Base-by-base conservation (phyloP, 257 asterid genomes). In the Solanum tacnaense region DNA sequence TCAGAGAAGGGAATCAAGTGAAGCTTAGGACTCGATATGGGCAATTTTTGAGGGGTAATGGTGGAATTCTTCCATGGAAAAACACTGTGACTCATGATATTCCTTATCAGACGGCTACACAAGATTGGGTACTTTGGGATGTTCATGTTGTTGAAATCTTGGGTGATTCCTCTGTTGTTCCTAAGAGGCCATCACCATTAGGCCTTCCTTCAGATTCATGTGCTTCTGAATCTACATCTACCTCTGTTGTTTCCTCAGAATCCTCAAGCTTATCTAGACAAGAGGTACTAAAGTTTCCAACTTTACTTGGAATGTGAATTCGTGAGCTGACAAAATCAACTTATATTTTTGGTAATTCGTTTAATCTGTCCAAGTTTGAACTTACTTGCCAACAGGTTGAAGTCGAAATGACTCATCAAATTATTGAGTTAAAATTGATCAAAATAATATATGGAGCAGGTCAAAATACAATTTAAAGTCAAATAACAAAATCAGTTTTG, bases 1-100 rank as follows among this genome's bases (percentile, higher is more conserved):
- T 97, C 74, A 89, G 89, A 76, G 97, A 94, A 9, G 94, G 93
- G 85, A 91, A 92, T 87, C 91, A 89, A 82, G 94, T 97, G 11
- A 96, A 94, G 98, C 87, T 97, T 68, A 96, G 92, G 91, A 97
- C 99, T 13, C 78, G 98, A 92, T 97, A 96, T 84, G 99, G 99
- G 7, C 98, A 94, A 88, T 97, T 90, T 35, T 84, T 97, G 89
- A 85, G 99, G 87, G 99, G 95, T 1, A 97, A 97, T 71, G 99
- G 98, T 29, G 99, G 99, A 1, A 38, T 93, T 83, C 98, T 98
- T 52, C 99, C 99, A 88, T 97, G 99, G 98, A 92, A 97, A 89
- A 97, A 97, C 39, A 92, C 99, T 10, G 92, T 97, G 25, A 96
- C 99, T 34, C 99, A 97, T 88, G 99, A 95, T 86, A 94, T 97